Conservation (phyloP, 495 filamentous ascomycete species). For the Daldinia grandis region DNA sequence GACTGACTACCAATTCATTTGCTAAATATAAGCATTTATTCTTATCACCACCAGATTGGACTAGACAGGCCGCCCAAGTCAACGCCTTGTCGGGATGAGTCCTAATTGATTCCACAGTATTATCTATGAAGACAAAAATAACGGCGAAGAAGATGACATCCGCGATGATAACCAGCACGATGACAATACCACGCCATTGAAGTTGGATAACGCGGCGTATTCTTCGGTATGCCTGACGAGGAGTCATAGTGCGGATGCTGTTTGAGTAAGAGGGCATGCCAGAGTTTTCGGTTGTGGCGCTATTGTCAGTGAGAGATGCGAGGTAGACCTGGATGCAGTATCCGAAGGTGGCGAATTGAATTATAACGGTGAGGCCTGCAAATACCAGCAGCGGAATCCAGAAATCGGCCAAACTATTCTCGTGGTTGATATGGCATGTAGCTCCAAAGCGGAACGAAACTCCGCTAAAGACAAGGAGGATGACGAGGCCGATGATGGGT, state of each 20-base stretch:
- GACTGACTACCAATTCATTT: constrained; percentile 66
- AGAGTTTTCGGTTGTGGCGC: constrained; percentile 72
- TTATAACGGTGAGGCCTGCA: constrained; percentile 75
- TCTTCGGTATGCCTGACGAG: constrained; percentile 86
- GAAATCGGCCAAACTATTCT: constrained; percentile 79
- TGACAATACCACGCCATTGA: constrained; percentile 90
- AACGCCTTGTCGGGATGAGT: constrained; percentile 61
- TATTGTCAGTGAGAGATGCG: constrained; percentile 78
- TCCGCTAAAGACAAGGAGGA: constrained; percentile 84
- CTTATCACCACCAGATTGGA: constrained; percentile 66
- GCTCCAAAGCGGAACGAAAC: constrained; percentile 93
- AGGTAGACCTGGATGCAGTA: constrained; percentile 97
- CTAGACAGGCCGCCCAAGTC: constrained; percentile 77
- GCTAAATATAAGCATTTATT: constrained; percentile 68
- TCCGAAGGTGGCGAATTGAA: constrained; percentile 84
- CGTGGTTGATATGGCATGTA: constrained; percentile 91
- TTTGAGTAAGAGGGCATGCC: constrained; percentile 78
- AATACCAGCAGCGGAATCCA: constrained; percentile 90
- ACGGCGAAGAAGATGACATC: constrained; percentile 93
- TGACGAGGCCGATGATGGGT: constrained; percentile 72
- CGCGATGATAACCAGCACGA: constrained; percentile 85
- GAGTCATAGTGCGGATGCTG: constrained; percentile 83
- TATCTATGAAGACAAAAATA: constrained; percentile 87
- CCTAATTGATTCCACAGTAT: constrained; percentile 64
- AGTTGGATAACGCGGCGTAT: constrained; percentile 86